Base-by-base conservation (phyloP, 208 protist species). In the Herpetomonas tarakana region DNA sequence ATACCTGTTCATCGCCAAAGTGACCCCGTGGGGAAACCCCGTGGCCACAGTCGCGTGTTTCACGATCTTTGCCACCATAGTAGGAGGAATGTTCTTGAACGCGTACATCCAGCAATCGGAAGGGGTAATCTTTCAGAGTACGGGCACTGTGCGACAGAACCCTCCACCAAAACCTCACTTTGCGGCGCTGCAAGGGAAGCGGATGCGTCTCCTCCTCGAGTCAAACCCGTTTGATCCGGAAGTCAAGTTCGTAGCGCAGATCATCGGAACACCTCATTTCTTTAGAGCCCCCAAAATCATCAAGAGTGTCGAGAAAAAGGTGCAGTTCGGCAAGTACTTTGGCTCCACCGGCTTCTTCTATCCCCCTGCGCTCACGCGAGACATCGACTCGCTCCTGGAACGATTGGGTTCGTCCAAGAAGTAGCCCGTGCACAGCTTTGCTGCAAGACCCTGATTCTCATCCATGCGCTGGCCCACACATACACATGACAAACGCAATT, bases 301-400 rank as follows among this genome's bases (percentile, higher is more conserved):
- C 46, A 62, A 62, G 46, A 70, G 62, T 12, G 68, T 76, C 9
- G 71, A 79, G 28, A 84, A 79, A 29, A 78, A 65, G 19, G 69
- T 86, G 12, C 65, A 71, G 26, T 88, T 80, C 51, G 74, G 80
- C 19, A 70, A 81, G 61, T 94, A 87, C 71, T 94, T 94, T 65
- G 65, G 61, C 19, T 80, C 71, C 1, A 76, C 67, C 11, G 88
- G 88, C 0, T 83, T 74, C 39, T 83, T 94, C 58, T 94, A 74
- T 56, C 84, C 88, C 16, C 88, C 88, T 4, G 39, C 74, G 9
- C 52, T 94, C 12, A 74, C 76, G 22, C 65, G 59, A 11, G 77
- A 88, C 47, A 44, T 93, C 21, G 78, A 85, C 31, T 54, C 25
- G 16, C 47, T 80, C 46, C 44, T 80, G 6, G 56, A 63, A 14